Evolutionary conservation across 2,329 filamentous ascomycete species (phyloP).

Genomic region (Exophiala sp.): DNA sequence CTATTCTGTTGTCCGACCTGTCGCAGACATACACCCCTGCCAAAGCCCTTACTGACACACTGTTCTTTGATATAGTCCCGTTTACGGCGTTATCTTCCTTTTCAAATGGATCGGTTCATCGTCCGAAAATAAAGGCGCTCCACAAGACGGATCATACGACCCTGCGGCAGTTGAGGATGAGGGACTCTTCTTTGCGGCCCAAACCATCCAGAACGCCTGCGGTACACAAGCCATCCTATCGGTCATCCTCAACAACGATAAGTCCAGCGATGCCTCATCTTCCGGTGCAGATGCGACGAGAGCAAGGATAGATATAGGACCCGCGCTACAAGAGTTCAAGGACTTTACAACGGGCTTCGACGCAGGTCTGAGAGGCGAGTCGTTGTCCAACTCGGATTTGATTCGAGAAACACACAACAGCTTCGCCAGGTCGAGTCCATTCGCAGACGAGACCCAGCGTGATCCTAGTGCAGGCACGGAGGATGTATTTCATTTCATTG

Average conservation of each 20-base stretch:
- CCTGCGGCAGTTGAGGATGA: conserved; percentile 60
- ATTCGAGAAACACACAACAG: conserved; percentile 81
- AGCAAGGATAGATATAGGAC: conserved; percentile 60
- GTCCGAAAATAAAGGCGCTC: conserved; percentile 60
- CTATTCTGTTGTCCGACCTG: background rate
- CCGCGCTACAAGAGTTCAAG: conserved; percentile 67
- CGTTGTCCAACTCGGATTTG: conserved; percentile 62
- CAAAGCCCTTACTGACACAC: conserved; percentile 9
- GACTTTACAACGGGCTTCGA: conserved; percentile 84
- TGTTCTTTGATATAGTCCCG: conserved; percentile 47
- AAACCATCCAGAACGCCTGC: conserved; percentile 98
- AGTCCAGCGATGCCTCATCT: conserved; percentile 31
- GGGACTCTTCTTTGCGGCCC: conserved; percentile 73
- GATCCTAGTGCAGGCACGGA: conserved; percentile 65
- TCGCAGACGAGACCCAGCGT: conserved; percentile 81
- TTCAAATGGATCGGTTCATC: conserved; percentile 69
- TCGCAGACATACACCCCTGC: background rate
- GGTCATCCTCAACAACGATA: conserved; percentile 79
- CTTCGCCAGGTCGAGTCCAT: conserved; percentile 81
- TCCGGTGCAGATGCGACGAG: conserved; percentile 23
- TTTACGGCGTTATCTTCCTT: conserved; percentile 97
- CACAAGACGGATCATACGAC: conserved; percentile 78
- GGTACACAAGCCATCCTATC: conserved; percentile 92
- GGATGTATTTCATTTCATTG: conserved; percentile 96
- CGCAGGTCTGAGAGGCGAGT: conserved; percentile 65